Conservation (phyloP, 176 grass and related monocot genomes). For the Ananas comosus region DNA sequence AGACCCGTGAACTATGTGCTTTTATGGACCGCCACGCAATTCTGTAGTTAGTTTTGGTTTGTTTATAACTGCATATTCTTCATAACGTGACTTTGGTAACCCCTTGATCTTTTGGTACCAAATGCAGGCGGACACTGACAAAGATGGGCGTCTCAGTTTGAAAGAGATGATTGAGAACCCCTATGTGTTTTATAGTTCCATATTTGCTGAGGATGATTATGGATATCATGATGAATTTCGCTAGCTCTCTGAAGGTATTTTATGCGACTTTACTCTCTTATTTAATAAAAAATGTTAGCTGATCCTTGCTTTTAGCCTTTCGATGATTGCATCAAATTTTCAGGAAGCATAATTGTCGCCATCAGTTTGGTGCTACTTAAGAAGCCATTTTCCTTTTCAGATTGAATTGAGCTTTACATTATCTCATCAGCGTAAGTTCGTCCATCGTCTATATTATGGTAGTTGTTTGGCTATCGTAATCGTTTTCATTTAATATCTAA, state of each 20-base stretch:
- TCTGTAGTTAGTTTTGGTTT: background rate
- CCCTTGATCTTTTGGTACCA: background rate
- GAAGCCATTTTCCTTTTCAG: background rate
- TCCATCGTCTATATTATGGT: background rate
- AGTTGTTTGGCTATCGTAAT: background rate
- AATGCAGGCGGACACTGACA: constrained; percentile 72
- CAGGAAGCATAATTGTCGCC: constrained; percentile 10
- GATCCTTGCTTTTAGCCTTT: background rate
- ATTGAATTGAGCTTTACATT: background rate
- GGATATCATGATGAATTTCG: constrained; percentile 75
- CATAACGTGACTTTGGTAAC: background rate
- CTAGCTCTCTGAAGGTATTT: constrained; percentile 35
- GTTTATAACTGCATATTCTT: background rate
- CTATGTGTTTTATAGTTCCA: constrained; percentile 78
- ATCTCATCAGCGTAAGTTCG: background rate
- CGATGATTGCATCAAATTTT: constrained; percentile 5
- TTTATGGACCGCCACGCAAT: no score
- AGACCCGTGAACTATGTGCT: no score
- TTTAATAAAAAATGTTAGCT: constrained; percentile 8
- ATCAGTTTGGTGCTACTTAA: background rate
- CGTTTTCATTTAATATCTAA: background rate
- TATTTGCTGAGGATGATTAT: constrained; percentile 82
- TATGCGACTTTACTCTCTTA: constrained; percentile 13
- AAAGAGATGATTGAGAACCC: constrained; percentile 92
- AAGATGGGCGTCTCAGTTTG: constrained; percentile 74